phyloP scores from a whole-genome alignment of 1,139 yeast genomes.

The Candida glucosophila region DNA sequence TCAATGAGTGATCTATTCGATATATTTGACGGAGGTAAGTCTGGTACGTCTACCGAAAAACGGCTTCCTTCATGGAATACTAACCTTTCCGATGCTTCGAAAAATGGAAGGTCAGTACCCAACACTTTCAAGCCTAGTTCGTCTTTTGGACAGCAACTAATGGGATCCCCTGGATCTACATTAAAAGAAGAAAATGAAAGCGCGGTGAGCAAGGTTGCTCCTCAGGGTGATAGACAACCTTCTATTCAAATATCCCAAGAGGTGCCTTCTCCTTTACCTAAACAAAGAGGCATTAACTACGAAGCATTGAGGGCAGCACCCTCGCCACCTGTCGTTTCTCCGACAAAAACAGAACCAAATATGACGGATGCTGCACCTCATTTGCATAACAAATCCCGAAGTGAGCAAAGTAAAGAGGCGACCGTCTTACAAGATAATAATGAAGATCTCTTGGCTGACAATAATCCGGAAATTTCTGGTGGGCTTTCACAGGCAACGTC shows the following conservation, averaged over 20 bases:
- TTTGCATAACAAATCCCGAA: constrained; percentile 5
- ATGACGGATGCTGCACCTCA: constrained; percentile 4
- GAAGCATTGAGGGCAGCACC: constrained; percentile 42
- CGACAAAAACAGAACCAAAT: too few relatives aligned
- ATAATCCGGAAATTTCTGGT: constrained; percentile 46
- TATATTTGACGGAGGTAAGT: too few relatives aligned
- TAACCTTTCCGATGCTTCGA: constrained; percentile 25
- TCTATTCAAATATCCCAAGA: constrained; percentile 3
- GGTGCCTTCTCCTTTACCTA: neutral
- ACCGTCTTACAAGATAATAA: constrained; percentile 16
- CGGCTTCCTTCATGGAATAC: constrained; percentile 10
- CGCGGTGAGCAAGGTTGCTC: too few relatives aligned
- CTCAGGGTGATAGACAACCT: constrained; percentile 1
- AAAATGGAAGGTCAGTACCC: too few relatives aligned
- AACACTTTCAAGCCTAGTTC: constrained; percentile 56
- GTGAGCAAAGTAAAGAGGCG: constrained; percentile 8
- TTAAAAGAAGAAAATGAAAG: too few relatives aligned
- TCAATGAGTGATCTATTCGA: constrained; percentile 61
- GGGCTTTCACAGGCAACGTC: constrained; percentile 76
- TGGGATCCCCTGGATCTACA: too few relatives aligned
- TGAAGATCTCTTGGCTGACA: constrained; percentile 48
- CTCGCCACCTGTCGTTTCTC: constrained; percentile 34
- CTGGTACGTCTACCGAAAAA: too few relatives aligned
- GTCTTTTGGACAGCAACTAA: constrained; percentile 55
- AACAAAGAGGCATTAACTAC: constrained; percentile 19